Conservation (phyloP, 139 green algal genomes). For the Astrephomene gubernaculifera region DNA sequence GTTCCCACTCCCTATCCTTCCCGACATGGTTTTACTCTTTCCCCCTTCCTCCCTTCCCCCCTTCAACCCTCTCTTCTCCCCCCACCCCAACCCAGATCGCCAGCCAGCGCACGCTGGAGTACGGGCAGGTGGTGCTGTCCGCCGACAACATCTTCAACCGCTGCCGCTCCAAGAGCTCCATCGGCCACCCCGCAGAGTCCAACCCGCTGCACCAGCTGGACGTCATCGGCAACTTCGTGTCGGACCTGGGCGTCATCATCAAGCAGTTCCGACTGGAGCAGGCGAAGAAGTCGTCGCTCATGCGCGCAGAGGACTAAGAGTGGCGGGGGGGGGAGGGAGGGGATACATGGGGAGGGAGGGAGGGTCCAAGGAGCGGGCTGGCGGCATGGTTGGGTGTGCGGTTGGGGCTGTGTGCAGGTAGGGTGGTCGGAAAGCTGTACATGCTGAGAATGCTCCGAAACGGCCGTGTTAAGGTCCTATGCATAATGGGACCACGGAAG, state of each 20-base stretch:
- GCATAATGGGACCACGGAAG: too few relatives aligned
- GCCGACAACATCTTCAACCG: slow-evolving; percentile 89
- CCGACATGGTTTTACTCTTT: too few relatives aligned
- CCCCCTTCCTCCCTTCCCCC: too few relatives aligned
- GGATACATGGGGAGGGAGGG: too few relatives aligned
- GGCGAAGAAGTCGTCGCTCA: not conserved
- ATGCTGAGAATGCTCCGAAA: too few relatives aligned
- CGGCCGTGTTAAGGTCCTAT: too few relatives aligned
- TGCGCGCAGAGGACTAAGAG: not conserved
- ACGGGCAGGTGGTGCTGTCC: slow-evolving; percentile 87
- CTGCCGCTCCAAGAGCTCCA: slow-evolving; percentile 70
- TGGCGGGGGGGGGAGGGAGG: too few relatives aligned
- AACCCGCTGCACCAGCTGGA: slow-evolving; percentile 87
- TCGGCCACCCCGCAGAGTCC: slow-evolving; percentile 68
- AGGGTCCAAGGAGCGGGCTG: not conserved
- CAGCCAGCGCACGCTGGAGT: slow-evolving; percentile 82
- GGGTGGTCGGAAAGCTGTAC: not conserved
- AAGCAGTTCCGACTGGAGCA: slow-evolving; percentile 40
- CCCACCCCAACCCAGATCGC: slow-evolving; percentile 54
- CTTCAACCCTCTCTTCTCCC: not conserved
- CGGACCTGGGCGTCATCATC: slow-evolving; percentile 78
- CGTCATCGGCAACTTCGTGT: slow-evolving; percentile 87
- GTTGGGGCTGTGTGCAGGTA: not conserved
- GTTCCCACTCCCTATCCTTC: too few relatives aligned
- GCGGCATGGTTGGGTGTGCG: not conserved